Base-by-base conservation (phyloP, 2,329 filamentous ascomycete species). In the Fusarium lateritium region DNA sequence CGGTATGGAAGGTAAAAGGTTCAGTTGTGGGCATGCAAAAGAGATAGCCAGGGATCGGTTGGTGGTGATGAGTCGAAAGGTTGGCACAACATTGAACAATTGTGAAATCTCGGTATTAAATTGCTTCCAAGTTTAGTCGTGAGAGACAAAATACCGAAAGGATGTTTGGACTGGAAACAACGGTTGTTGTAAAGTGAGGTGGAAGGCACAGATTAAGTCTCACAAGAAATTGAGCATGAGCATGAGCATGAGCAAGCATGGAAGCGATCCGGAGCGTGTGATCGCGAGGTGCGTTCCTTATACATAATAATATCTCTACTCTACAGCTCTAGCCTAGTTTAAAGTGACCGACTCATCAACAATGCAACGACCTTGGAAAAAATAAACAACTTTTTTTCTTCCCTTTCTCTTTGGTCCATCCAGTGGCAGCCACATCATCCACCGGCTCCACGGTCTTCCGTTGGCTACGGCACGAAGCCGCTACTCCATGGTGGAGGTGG, bases 391-490 rank as follows among this genome's bases (percentile, higher is more conserved):
- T 43, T 55, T 49, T 56, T 51, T 55, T 43, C 33, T 21, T 34
- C 19, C 59, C 44, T 50, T 54, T 56, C 56, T 62, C 62, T 64
- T 56, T 53, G 43, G 45, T 66, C 71, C 72, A 74, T 74, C 72
- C 71, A 74, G 62, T 67, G 71, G 47, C 68, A 74, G 72, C 72
- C 72, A 74, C 72, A 74, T 74, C 72, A 71, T 67, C 70, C 72
- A 72, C 62, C 53, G 55, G 59, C 52, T 52, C 62, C 69, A 62
- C 56, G 50, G 50, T 43, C 60, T 62, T 62, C 55, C 56, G 66
- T 67, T 72, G 69, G 63, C 65, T 68, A 65, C 63, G 33, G 66
- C 66, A 63, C 54, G 66, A 67, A 69, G 52, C 66, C 50, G 51
- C 53, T 68, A 49, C 65, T 57, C 49, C 58, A 34, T 44, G 31